Base-by-base conservation (phyloP, 208 protist genomes). In the Trypanosoma melophagium region DNA sequence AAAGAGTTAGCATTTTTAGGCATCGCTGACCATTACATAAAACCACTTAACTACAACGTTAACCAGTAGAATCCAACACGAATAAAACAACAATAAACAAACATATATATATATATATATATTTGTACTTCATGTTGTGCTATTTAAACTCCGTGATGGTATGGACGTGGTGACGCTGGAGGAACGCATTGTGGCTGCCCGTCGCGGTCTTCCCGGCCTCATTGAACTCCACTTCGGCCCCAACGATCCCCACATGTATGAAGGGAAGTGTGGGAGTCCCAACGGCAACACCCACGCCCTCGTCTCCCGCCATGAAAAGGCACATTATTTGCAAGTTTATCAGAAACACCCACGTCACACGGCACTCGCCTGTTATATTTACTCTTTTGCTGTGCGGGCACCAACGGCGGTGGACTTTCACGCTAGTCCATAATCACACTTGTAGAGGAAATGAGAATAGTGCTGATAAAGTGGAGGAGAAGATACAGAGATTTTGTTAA, bases 151-250 rank as follows among this genome's bases (percentile, higher is more conserved):
- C 24, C 78, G 71, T 44, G 65, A 47, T 5, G 65, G 65, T 12
- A 59, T 71, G 12, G 76, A 90, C 24, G 42, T 67, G 21, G 60
- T 54, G 22, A 69, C 80, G 49, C 42, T 87, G 21, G 19, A 40
- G 7, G 10, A 67, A 21, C 72, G 84, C 22, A 67, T 90, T 21
- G 47, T 49, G 45, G 52, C 38, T 14, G 71, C 73, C 3, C 77
- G 80, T 13, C 40, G 47, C 1, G 42, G 60, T 49, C 66, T 86
- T 24, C 77, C 84, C 0, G 84, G 80, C 0, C 65, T 90, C 28
- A 79, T 90, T 45, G 84, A 90, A 57, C 47, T 90, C n/a, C 79
- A 87, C 53, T 87, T 90, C 49, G 84, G 84, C 19, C 55, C 63
- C 41, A 88, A 80, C 51, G 67, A 81, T 59, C 55, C 73, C 69